These are phyloP conservation scores for Trichoderma parareesei DNA, from an alignment of 495 filamentous ascomycete species.

Conservation along the genomic window DNA sequence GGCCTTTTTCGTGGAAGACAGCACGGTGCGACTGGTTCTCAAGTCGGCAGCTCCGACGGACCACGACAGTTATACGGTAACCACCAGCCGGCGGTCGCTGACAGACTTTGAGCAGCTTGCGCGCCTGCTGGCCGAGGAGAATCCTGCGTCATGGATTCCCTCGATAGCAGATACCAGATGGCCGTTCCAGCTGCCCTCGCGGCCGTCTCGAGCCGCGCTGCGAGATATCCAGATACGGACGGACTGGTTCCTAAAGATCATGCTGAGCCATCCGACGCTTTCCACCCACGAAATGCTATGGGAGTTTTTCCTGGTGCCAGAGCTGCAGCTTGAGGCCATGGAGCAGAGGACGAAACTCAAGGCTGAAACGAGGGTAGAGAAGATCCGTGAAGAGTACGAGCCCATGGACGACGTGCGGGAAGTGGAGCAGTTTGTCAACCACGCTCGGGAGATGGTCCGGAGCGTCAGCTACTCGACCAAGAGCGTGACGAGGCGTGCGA, in stretches of 20 bases:
- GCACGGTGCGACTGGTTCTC: conserved; percentile 81
- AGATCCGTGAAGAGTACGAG: conserved; percentile 75
- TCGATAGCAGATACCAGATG: conserved; percentile 68
- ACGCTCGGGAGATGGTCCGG: conserved; percentile 81
- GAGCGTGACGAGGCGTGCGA: conserved; percentile 65
- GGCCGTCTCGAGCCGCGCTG: conserved; percentile 78
- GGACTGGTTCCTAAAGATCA: conserved; percentile 76
- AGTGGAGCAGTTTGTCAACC: conserved; percentile 84
- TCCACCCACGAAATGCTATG: conserved; percentile 95
- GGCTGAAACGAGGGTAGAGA: conserved; percentile 71
- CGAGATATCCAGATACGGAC: conserved; percentile 82
- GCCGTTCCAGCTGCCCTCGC: conserved; percentile 87
- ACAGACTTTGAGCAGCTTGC: conserved; percentile 87
- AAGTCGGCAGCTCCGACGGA: conserved; percentile 77
- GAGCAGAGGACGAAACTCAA: conserved; percentile 81
- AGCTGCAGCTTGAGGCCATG: conserved; percentile 84
- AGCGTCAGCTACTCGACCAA: conserved; percentile 74
- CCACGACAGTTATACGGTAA: conserved; percentile 72
- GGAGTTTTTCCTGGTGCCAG: conserved; percentile 98
- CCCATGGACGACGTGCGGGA: conserved; percentile 82
- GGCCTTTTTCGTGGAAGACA: conserved; percentile 98
- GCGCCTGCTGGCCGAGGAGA: conserved; percentile 79
- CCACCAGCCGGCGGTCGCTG: conserved; percentile 85
- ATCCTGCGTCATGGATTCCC: conserved; percentile 92
- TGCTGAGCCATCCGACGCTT: conserved; percentile 87